phyloP scores from a whole-genome alignment of 345 rosid genomes.

The Firmiana major region DNA sequence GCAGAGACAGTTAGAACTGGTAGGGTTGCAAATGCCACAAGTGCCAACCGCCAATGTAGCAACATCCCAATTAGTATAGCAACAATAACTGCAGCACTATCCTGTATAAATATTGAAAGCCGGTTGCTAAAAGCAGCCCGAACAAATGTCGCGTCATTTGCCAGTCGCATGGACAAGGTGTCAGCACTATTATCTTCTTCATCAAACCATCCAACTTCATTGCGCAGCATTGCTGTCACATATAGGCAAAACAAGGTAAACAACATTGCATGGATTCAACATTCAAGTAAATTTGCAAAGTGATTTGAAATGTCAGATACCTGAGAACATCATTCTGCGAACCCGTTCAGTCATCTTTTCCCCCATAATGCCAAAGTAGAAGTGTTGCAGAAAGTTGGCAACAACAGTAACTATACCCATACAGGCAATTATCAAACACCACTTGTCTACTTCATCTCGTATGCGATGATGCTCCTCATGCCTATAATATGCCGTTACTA shows the following conservation, averaged over 20 bases:
- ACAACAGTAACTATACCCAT: slow-evolving; percentile 98
- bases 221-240: slow-evolving; percentile 91
- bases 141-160: slow-evolving; percentile 99
- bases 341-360: slow-evolving; percentile 99
- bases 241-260: slow-evolving; percentile 19
- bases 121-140: slow-evolving; percentile 98
- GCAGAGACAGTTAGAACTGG: slow-evolving; percentile 88
- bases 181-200: slow-evolving; percentile 96
- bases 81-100: slow-evolving; percentile 82
- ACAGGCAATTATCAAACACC: slow-evolving; percentile 98
- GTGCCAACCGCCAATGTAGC: slow-evolving; percentile 93
- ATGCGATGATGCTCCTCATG: slow-evolving; percentile 10
- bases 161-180: slow-evolving; percentile 95
- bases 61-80: slow-evolving; percentile 85
- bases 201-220: slow-evolving; percentile 99
- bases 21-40: slow-evolving; percentile 88
- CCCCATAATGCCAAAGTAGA: slow-evolving; percentile 99
- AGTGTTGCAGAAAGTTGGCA: slow-evolving; percentile 97
- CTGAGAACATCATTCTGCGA: slow-evolving; percentile 99
- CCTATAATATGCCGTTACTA: slow-evolving; percentile 72
- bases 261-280: slow-evolving; percentile 1
- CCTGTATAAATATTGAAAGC: slow-evolving; percentile 95
- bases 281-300: not conserved
- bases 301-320: slow-evolving; percentile 26
- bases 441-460: slow-evolving; percentile 73